These are phyloP conservation scores for Umbelopsis sp. DNA, from an alignment of 192 early-diverging fungal genomes.

Conservation along the genomic window DNA sequence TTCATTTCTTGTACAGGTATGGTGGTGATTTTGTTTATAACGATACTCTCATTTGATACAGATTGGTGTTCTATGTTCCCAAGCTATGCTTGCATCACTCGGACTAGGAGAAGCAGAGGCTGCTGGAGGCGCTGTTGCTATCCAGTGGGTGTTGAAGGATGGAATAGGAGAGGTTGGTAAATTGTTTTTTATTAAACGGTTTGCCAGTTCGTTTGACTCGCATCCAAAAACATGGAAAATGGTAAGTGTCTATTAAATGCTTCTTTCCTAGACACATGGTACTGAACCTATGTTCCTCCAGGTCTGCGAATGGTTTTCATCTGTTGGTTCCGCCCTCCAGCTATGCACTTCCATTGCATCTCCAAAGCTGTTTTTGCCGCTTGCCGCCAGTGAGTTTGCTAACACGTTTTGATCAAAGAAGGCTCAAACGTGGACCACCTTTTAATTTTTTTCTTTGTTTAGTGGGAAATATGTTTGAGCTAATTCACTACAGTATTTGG, in stretches of 20 bases:
- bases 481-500: slow-evolving; percentile 69
- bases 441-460: not conserved
- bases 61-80: slow-evolving; percentile 65
- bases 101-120: slow-evolving; percentile 56
- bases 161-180: slow-evolving; percentile 69
- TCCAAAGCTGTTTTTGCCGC: slow-evolving; percentile 50
- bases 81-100: slow-evolving; percentile 66
- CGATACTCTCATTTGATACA: slow-evolving; percentile 14
- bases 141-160: slow-evolving; percentile 74
- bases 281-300: slow-evolving; percentile 10
- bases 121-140: slow-evolving; percentile 62
- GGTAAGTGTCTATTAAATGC: slow-evolving; percentile 27
- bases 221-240: slow-evolving; percentile 77
- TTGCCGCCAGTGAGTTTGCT: slow-evolving; percentile 44
- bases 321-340: slow-evolving; percentile 59
- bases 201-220: slow-evolving; percentile 67
- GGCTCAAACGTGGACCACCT: not conserved
- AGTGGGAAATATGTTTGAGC: slow-evolving; percentile 59
- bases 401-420: not conserved
- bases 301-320: slow-evolving; percentile 58
- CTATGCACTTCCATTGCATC: slow-evolving; percentile 57
- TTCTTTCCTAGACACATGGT: not conserved
- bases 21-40: not conserved
- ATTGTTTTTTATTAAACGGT: slow-evolving; percentile 70
- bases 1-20: not conserved